Base-by-base conservation (phyloP, 2,329 filamentous ascomycete species). In the Achaetomium macrosporum region DNA sequence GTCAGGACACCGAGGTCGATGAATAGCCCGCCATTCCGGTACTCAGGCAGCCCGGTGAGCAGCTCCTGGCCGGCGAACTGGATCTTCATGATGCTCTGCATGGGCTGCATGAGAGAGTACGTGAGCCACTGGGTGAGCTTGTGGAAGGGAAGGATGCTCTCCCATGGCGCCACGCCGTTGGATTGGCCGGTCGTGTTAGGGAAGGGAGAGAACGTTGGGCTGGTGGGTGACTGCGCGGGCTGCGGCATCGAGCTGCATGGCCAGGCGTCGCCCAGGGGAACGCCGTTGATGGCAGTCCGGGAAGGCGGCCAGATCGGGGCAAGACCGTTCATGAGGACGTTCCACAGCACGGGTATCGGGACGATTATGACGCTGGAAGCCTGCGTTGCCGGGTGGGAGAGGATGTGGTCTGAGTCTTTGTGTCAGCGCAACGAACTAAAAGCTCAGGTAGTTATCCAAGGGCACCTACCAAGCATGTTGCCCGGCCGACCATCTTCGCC, bases 251-350 rank as follows among this genome's bases (percentile, higher is more conserved):
- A 82, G 11, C 81, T 83, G 71, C 91, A 96, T 0, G 86, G 88
- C 93, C 93, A 99, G 20, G 93, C 92, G 66, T 99, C 93, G 51
- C 93, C 93, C 15, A 99, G 82, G 0, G 90, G 83, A 29, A 88
- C 78, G 2, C 90, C 90, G 65, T 96, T 89, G 61, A 99, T 86
- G 57, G 87, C 83, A 0, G 92, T 96, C 57, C 92, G 84, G 0
- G 88, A 89, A 1, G 82, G 72, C 0, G 93, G 92, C 93, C 93
- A 99, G 67, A 97, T 95, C 1, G 85, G 80, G 4, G 83, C 81
- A 10, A 99, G 76, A 8, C 90, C 90, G 53, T 90, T 85, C 83
- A 96, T 95, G 11, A 99, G 81, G 1, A 92, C 83, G 57, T 84
- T 84, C 93, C 93, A 99, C 8, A 99, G 76, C 0, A 91, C 92